These are phyloP conservation scores for Penstemon barbatus DNA, from an alignment of 257 asterid species.

Conservation along the genomic window DNA sequence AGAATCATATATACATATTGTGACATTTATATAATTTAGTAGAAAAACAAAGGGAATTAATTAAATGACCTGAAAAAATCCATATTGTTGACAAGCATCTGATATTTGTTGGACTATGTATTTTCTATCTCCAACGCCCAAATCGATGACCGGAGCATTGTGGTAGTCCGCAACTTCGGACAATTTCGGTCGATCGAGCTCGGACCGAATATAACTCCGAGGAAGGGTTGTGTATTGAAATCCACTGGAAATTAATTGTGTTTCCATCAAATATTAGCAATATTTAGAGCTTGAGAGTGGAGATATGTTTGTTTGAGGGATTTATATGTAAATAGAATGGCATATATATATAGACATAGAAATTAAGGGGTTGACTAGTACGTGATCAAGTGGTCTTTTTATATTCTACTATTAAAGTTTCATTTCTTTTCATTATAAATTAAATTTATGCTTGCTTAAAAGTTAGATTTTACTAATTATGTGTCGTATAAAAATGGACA, in stretches of 20 bases:
- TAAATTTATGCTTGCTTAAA: too few species aligned
- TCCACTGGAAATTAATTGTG: conserved; percentile 65
- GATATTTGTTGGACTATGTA: conserved; percentile 48
- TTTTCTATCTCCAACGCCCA: conserved; percentile 40
- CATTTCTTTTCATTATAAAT: too few species aligned
- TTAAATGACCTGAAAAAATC: conserved; percentile 76
- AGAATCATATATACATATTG: neutral
- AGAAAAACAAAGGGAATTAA: neutral
- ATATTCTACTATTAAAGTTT: too few species aligned
- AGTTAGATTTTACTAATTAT: too few species aligned
- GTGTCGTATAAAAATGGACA: too few species aligned
- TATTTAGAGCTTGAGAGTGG: too few species aligned
- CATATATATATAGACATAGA: too few species aligned
- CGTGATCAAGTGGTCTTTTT: too few species aligned
- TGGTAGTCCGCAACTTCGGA: conserved; percentile 47
- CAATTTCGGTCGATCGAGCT: conserved; percentile 61
- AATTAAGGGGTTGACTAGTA: too few species aligned
- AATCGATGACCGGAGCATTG: conserved; percentile 68
- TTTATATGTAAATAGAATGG: too few species aligned
- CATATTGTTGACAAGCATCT: conserved; percentile 57
- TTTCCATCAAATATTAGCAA: conserved; percentile 38
- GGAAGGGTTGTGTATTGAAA: conserved; percentile 50
- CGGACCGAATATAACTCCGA: conserved; percentile 68
- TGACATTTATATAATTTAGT: neutral
- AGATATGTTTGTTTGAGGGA: too few species aligned